Percentiles rank a stretch among this genome's conserved stretches.
phyloP scores from a whole-genome alignment of 495 filamentous ascomycete species.

The Daldinia loculata region DNA sequence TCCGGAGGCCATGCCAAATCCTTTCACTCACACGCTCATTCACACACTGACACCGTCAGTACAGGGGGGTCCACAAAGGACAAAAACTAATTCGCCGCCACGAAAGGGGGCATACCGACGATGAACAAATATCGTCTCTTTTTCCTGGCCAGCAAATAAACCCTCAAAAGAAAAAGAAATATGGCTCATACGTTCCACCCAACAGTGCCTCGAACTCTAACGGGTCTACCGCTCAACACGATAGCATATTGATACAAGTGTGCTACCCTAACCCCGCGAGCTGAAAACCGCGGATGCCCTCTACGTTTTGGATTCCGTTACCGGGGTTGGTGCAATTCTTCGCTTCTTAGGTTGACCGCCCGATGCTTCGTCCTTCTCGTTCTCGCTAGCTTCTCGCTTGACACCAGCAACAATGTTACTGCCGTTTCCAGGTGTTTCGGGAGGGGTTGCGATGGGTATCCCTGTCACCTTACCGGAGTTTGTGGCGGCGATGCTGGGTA shows the following conservation, averaged over 20 bases:
- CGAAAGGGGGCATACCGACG: neutral
- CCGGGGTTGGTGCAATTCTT: slow-evolving; percentile 78
- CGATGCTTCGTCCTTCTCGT: slow-evolving; percentile 54
- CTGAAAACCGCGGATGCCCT: neutral
- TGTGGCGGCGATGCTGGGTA: slow-evolving; percentile 76
- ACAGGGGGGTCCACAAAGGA: neutral
- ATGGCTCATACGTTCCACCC: slow-evolving; percentile 13
- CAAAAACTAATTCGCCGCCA: neutral
- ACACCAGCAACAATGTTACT: slow-evolving; percentile 55
- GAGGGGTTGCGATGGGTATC: slow-evolving; percentile 74
- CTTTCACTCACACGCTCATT: neutral
- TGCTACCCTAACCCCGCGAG: neutral
- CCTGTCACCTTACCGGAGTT: slow-evolving; percentile 67
- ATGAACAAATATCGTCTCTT: neutral
- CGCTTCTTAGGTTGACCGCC: slow-evolving; percentile 70
- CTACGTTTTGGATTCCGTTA: slow-evolving; percentile 46
- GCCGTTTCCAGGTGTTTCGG: slow-evolving; percentile 74
- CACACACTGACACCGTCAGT: neutral
- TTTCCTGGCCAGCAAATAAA: slow-evolving; percentile 19
- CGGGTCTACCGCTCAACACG: neutral
- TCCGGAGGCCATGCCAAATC: slow-evolving; percentile 24
- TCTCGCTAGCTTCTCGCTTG: slow-evolving; percentile 68
- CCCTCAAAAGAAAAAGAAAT: slow-evolving; percentile 1
- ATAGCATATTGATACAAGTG: slow-evolving; percentile 17
- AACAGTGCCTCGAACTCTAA: slow-evolving; percentile 20